Base-by-base conservation (phyloP, 2,329 filamentous ascomycete species). In the Botrytis fragariae region DNA sequence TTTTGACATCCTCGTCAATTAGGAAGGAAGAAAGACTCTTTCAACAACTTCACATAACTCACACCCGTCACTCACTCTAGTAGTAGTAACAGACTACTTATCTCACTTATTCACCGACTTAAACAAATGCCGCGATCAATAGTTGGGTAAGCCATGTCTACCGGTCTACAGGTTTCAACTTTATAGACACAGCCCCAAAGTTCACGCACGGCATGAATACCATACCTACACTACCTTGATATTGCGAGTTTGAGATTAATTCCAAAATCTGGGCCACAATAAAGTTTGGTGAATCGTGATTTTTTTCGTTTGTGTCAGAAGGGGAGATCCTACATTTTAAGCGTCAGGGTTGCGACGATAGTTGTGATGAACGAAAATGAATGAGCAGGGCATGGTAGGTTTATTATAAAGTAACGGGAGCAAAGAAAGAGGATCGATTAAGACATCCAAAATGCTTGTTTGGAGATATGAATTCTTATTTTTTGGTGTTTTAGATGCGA, bases 211-310 rank as follows among this genome's bases (percentile, higher is more conserved):
- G 59, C 59, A 61, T 61, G 22, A 61, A 37, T 14, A 25, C 12
- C 32, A 61, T 3, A 39, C 20, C 20, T 37, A 25, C 32, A 16
- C 18, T 16, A 37, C 9, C 59, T n/a, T 25, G 10, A 37, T 29
- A 57, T 57, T 57, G 51, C 51, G n/a, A 32, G 59, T 61, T 61
- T 61, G 59, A 39, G 59, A 39, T 61, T 61, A 37, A 61, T 35
- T 14, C 32, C 25, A 32, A 61, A 61, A 37, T 39, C 59, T 61
- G 35, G 59, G 59, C 16, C 32, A 22, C 35, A 8, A 57, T 57
- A 57, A n/a, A 57, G 51, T 18, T 57, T 57, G n/a, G 51, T 29
- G n/a, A 29, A 57, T 57, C 3, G 51, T 57, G 51, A 18, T 3
- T 14, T 51, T 54, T 48, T 54, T 54, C 48, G 51, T 29, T 29